These are phyloP conservation scores for Pascua sp. DNA, from an alignment of 1,284 basidiomycete genomes.

Conservation along the genomic window DNA sequence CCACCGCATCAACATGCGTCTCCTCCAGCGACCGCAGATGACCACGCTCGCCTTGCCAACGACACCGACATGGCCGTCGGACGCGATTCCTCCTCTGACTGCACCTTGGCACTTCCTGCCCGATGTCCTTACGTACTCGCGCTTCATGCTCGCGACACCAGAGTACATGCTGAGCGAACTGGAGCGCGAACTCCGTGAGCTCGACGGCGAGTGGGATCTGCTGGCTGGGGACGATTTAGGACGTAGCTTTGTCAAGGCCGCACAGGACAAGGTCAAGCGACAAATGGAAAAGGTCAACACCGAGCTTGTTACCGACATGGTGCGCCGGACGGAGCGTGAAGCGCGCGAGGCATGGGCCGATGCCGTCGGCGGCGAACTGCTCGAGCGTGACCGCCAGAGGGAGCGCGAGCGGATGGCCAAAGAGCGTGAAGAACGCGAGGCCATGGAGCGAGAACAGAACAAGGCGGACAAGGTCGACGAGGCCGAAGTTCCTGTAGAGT, in stretches of 20 bases:
- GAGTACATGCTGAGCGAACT: slow-evolving; percentile 73
- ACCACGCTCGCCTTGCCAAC: slow-evolving; percentile 93
- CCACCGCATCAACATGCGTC: slow-evolving; percentile 68
- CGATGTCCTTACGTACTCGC: slow-evolving; percentile 81
- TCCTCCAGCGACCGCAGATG: slow-evolving; percentile 89
- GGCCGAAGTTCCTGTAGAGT: slow-evolving; percentile 6
- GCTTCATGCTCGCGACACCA: slow-evolving; percentile 95
- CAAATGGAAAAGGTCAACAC: slow-evolving; percentile 70
- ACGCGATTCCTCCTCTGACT: slow-evolving; percentile 75
- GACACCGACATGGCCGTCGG: slow-evolving; percentile 88
- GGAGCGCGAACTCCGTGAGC: slow-evolving; percentile 67
- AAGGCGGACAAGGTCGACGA: slow-evolving; percentile 1
- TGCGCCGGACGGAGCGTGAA: slow-evolving; percentile 41
- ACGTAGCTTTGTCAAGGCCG: slow-evolving; percentile 73
- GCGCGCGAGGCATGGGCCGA: slow-evolving; percentile 40
- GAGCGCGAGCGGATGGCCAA: slow-evolving; percentile 38
- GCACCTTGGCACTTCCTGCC: slow-evolving; percentile 95
- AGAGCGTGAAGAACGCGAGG: slow-evolving; percentile 30
- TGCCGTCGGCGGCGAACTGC: slow-evolving; percentile 39
- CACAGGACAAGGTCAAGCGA: slow-evolving; percentile 66
- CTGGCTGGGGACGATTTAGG: slow-evolving; percentile 70
- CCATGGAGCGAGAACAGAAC: slow-evolving; percentile 3
- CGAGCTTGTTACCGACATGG: slow-evolving; percentile 62
- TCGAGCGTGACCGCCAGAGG: slow-evolving; percentile 50
- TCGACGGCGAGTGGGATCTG: slow-evolving; percentile 56